These are phyloP conservation scores for Cutaneotrichosporon sp. DNA, from an alignment of 1,284 basidiomycete genomes.

Conservation along the genomic window DNA sequence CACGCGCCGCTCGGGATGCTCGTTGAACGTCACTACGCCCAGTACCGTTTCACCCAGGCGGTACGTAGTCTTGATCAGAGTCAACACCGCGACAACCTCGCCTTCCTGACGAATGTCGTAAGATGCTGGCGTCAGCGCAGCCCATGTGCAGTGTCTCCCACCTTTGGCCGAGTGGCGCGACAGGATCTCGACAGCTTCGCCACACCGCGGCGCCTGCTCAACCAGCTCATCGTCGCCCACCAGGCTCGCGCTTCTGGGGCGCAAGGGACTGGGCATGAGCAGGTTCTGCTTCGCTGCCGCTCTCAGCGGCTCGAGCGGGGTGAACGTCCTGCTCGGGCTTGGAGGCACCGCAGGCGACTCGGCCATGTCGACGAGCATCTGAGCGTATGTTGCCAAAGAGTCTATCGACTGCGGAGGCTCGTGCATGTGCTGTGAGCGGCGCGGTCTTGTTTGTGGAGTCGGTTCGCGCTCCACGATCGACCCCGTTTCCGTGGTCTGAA, in stretches of 20 bases:
- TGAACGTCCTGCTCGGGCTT: constrained; percentile 9
- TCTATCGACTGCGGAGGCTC: constrained; percentile 12
- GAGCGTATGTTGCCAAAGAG: constrained; percentile 31
- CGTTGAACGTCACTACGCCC: constrained; percentile 80
- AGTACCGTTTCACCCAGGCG: constrained; percentile 81
- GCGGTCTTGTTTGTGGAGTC: background rate
- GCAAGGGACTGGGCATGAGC: background rate
- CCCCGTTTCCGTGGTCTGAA: constrained; percentile 46
- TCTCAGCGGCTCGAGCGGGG: constrained; percentile 1
- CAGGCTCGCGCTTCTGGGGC: constrained; percentile 11
- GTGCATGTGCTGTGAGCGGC: background rate
- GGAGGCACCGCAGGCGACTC: constrained; percentile 11
- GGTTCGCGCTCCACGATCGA: constrained; percentile 14
- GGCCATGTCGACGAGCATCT: constrained; percentile 28
- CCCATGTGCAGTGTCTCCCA: constrained; percentile 23
- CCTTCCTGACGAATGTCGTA: constrained; percentile 91
- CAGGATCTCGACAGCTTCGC: constrained; percentile 83
- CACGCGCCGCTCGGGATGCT: constrained; percentile 31
- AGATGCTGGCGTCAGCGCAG: constrained; percentile 58
- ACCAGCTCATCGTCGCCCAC: constrained; percentile 42
- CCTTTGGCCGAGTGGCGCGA: constrained; percentile 77
- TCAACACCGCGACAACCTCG: constrained; percentile 77
- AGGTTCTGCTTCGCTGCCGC: background rate
- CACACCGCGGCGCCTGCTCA: constrained; percentile 55
- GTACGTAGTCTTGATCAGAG: constrained; percentile 81